Evolutionary conservation across 306 rosid genomes (phyloP), one percentile per base, ranked within the genome.

Genomic region (Rosa persica): DNA sequence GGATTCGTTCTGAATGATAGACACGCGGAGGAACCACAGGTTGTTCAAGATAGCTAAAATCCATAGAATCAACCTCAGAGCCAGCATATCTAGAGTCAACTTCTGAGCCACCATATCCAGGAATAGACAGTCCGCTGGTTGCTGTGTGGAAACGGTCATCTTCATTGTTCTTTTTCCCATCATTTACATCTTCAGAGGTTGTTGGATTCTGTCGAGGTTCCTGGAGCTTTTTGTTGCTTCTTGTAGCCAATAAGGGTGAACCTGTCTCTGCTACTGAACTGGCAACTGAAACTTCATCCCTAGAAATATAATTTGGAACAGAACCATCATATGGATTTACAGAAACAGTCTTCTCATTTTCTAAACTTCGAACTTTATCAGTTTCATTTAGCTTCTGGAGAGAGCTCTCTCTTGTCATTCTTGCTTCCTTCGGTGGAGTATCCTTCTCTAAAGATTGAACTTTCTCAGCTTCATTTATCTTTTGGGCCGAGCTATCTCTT

Each of bases 1-100:
- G 90, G 84, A 82, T 73, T 52, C 85, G 77, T 82, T 89, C 93
- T 5, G 93, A 89, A 74, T 72, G 82, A 79, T 82, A 90, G 47
- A 86, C 81, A 52, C 88, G 87, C 72, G 76, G 88, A 55, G 91
- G 83, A 83, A 82, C 79, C 49, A 83, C 70, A 66, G 90, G 79
- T 27, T 86, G 88, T 65, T 89, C 88, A 52, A 73, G 81, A 46
- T 68, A 76, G 83, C 80, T 85, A 73, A 85, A 85, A 72, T 84
- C 86, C 52, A 69, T 62, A 57, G 82, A 77, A 75, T 77, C 80
- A 60, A 81, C 72, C 78, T 82, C 81, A 27, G 81, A 80, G 60
- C 55, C 86, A 79, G 82, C 73, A 81, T 71, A 79, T 79, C 80
- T 70, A 47, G 81, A 73, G 77, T 81, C 79, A 55, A 78, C 70